These are phyloP conservation scores for Alternaria sp. DNA, from an alignment of 2,329 filamentous ascomycete species.

Conservation along the genomic window DNA sequence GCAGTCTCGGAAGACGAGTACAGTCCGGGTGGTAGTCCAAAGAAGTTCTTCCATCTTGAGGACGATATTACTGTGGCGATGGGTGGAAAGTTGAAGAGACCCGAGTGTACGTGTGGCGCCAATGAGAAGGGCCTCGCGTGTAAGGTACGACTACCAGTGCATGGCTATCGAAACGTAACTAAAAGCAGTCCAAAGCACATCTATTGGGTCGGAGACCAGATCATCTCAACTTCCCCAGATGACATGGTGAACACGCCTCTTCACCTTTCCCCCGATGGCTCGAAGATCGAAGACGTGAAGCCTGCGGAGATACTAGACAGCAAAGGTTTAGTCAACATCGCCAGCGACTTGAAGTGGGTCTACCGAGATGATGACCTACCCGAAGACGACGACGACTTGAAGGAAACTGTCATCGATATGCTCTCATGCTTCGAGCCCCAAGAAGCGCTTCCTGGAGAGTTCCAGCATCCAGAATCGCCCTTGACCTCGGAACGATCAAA, in stretches of 20 bases:
- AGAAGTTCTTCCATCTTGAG: slow-evolving; percentile 48
- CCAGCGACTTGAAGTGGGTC: slow-evolving; percentile 43
- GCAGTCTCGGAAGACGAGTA: slow-evolving; percentile 36
- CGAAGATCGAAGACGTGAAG: slow-evolving; percentile 41
- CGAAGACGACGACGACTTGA: slow-evolving; percentile 43
- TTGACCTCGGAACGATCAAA: slow-evolving; percentile 39
- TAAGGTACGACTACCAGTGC: slow-evolving; percentile 36
- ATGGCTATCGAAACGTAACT: slow-evolving; percentile 1
- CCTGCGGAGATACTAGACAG: slow-evolving; percentile 43
- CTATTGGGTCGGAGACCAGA: slow-evolving; percentile 51
- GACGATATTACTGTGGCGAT: slow-evolving; percentile 50
- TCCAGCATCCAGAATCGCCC: slow-evolving; percentile 40
- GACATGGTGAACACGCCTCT: slow-evolving; percentile 37
- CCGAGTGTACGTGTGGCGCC: slow-evolving; percentile 48
- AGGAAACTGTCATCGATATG: slow-evolving; percentile 45
- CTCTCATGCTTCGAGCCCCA: slow-evolving; percentile 51
- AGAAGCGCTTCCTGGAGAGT: slow-evolving; percentile 46
- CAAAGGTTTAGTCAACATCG: slow-evolving; percentile 39
- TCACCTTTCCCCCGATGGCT: slow-evolving; percentile 45
- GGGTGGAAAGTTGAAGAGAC: slow-evolving; percentile 35
- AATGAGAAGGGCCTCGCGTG: slow-evolving; percentile 47
- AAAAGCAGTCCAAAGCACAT: slow-evolving; percentile 43
- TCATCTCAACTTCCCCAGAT: slow-evolving; percentile 38
- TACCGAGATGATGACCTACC: slow-evolving; percentile 40
- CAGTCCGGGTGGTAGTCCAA: slow-evolving; percentile 24